Evolutionary conservation across 2,329 filamentous ascomycete genomes (phyloP).

Genomic region (Zasmidium angulare): DNA sequence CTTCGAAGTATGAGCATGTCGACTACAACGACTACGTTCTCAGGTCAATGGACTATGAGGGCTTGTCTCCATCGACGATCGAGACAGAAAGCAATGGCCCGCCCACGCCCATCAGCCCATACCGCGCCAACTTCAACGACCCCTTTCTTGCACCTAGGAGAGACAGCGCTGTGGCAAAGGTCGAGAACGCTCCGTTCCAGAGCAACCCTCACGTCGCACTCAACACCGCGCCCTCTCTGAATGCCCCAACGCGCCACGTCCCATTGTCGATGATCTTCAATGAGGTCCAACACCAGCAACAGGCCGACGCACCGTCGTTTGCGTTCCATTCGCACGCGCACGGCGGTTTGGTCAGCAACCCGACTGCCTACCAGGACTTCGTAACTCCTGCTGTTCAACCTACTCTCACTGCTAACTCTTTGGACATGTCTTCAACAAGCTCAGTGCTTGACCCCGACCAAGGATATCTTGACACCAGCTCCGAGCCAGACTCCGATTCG

Average conservation of each 20-base stretch:
- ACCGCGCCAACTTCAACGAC: not conserved
- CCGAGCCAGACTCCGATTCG: not conserved
- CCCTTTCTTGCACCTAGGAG: not conserved
- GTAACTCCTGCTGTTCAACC: not conserved
- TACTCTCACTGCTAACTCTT: not conserved
- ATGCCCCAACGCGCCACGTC: not conserved
- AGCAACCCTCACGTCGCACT: not conserved
- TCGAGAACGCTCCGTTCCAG: not conserved
- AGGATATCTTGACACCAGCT: not conserved
- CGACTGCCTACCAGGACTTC: not conserved
- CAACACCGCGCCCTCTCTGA: not conserved
- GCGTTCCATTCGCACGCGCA: not conserved
- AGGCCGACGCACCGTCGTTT: not conserved
- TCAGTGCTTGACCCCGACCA: constrained; percentile 3
- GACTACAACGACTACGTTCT: constrained; percentile 18
- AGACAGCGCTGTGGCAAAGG: not conserved
- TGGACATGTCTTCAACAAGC: not conserved
- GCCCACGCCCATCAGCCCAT: constrained; percentile 18
- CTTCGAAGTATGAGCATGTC: constrained; percentile 20
- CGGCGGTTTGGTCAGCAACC: not conserved
- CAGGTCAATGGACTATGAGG: constrained; percentile 19
- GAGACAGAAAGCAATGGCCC: constrained; percentile 18
- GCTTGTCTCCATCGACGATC: constrained; percentile 21
- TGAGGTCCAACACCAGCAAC: not conserved
- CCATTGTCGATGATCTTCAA: not conserved